These are phyloP conservation scores for Metarhizium guizhouense DNA, from an alignment of 2,329 filamentous ascomycete species.

Conservation along the genomic window DNA sequence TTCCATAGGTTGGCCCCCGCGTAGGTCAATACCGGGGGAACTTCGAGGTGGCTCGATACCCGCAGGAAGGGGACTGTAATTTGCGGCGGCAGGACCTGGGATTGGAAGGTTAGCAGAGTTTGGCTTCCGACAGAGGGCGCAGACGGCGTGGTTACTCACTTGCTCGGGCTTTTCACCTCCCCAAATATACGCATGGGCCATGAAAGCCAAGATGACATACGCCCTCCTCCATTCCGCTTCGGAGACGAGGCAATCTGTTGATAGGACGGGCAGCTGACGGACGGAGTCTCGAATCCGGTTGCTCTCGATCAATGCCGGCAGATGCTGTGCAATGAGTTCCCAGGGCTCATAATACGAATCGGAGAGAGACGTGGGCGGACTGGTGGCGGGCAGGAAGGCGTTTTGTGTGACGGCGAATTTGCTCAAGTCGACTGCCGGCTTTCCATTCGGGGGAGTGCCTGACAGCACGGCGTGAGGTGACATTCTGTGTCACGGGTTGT, in stretches of 20 bases:
- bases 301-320: slow-evolving; percentile 58
- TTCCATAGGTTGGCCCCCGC: slow-evolving; percentile 87
- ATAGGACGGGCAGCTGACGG: slow-evolving; percentile 59
- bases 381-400: slow-evolving; percentile 67
- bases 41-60: slow-evolving; percentile 63
- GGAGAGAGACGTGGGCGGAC: slow-evolving; percentile 56
- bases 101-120: neutral
- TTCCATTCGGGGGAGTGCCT: slow-evolving; percentile 9
- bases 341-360: slow-evolving; percentile 70
- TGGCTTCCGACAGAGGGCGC: no score
- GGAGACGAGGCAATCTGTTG: slow-evolving; percentile 50
- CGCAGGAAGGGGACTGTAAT: slow-evolving; percentile 69
- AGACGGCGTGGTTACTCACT: slow-evolving; percentile 32
- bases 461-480: slow-evolving; percentile 31
- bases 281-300: slow-evolving; percentile 55
- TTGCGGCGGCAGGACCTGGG: slow-evolving; percentile 58
- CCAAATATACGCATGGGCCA: slow-evolving; percentile 86
- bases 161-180: slow-evolving; percentile 67
- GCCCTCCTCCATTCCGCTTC: slow-evolving; percentile 74
- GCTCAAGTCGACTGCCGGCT: slow-evolving; percentile 18
- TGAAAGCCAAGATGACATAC: slow-evolving; percentile 69
- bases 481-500: slow-evolving; percentile 19
- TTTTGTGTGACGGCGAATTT: slow-evolving; percentile 38
- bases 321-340: slow-evolving; percentile 61
- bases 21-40: slow-evolving; percentile 87